Evolutionary conservation across 140 eudicot species (phyloP).

Genomic region (Stevia rebaudiana): DNA sequence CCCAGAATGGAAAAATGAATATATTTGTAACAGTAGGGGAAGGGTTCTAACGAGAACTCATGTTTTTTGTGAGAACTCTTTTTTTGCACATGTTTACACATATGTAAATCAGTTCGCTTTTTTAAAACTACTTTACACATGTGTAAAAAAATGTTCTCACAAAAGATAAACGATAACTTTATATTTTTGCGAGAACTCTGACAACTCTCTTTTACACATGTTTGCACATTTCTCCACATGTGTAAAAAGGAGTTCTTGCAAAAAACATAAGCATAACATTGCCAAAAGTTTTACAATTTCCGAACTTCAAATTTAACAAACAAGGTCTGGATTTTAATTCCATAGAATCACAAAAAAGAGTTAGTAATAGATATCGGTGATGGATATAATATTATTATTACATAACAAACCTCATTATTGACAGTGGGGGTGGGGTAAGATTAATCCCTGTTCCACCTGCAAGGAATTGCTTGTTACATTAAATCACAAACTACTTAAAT

Average conservation of each 20-base stretch:
- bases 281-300: not conserved
- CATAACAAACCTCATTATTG: slow-evolving; percentile 64
- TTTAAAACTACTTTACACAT: no score
- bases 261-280: not conserved
- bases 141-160: no score
- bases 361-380: not conserved
- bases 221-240: no score
- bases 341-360: not conserved
- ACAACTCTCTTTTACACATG: no score
- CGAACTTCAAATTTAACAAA: not conserved
- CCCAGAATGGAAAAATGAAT: not conserved
- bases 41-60: no score
- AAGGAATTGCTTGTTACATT: slow-evolving; percentile 25
- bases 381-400: not conserved
- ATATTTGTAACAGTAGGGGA: not conserved
- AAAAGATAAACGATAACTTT: no score
- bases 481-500: not conserved
- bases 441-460: slow-evolving; percentile 98
- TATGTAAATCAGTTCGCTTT: no score
- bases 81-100: no score
- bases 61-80: no score
- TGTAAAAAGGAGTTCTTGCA: no score
- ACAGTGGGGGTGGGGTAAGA: slow-evolving; percentile 86
- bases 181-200: no score
- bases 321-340: not conserved